phyloP scores from a whole-genome alignment of 768 basidiomycete species.

The Russula earlei region DNA sequence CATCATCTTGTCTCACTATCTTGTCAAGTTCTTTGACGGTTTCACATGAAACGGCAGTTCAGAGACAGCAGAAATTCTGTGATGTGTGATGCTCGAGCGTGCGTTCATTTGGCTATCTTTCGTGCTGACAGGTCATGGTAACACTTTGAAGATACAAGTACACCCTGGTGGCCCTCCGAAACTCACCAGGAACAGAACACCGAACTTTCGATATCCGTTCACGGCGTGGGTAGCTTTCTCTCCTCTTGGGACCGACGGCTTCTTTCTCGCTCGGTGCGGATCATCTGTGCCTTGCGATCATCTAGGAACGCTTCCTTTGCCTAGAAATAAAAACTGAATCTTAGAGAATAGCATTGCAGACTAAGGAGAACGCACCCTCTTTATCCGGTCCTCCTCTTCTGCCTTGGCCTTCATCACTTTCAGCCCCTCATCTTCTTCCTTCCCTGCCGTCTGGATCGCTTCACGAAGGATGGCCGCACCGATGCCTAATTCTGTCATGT shows the following conservation, averaged over 20 bases:
- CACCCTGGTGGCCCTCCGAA: neutral
- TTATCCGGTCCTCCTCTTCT: conserved; percentile 40
- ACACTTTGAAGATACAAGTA: neutral
- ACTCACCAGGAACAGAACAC: neutral
- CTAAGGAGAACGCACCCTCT: conserved; percentile 38
- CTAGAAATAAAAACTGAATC: conserved; percentile 29
- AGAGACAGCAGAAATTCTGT: neutral
- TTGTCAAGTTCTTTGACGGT: too few species aligned
- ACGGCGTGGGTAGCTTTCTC: neutral
- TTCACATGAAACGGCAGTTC: neutral
- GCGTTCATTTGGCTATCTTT: neutral
- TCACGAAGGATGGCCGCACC: conserved; percentile 63
- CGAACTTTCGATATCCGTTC: neutral
- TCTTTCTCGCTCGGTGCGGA: conserved; percentile 51
- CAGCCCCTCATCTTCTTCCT: conserved; percentile 39
- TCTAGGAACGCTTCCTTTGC: conserved; percentile 75
- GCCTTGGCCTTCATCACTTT: conserved; percentile 52
- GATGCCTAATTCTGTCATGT: conserved; percentile 46
- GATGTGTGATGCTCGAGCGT: neutral
- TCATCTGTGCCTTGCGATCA: conserved; percentile 52
- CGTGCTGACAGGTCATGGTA: neutral
- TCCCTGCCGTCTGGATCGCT: conserved; percentile 40
- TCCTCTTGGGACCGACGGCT: conserved; percentile 9
- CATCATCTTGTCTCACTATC: neutral
- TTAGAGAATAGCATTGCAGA: neutral